These are phyloP conservation scores for Viola odorata DNA, from an alignment of 345 rosid genomes.

Conservation along the genomic window DNA sequence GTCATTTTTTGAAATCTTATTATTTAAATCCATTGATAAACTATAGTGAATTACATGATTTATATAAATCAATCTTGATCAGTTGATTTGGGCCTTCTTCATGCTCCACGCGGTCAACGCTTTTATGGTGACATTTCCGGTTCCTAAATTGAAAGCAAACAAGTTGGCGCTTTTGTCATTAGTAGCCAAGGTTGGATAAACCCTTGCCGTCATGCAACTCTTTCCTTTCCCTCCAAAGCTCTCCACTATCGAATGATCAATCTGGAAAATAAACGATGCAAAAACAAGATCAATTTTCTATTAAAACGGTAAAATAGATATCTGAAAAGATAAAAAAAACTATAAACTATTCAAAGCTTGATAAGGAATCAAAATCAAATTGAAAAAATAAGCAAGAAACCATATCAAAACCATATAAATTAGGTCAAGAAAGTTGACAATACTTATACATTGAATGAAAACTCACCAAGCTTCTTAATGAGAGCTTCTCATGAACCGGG, in stretches of 20 bases:
- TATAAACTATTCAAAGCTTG: too few species aligned
- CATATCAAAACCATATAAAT: background rate
- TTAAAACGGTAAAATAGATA: background rate
- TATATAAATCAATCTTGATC: background rate
- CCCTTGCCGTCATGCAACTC: constrained; percentile 60
- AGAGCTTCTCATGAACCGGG: constrained; percentile 35
- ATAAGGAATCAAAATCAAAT: too few species aligned
- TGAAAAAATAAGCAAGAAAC: background rate
- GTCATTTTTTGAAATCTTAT: too few species aligned
- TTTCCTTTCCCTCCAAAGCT: constrained; percentile 70
- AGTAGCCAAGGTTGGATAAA: constrained; percentile 53
- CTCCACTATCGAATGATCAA: constrained; percentile 77
- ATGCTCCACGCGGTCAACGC: constrained; percentile 67
- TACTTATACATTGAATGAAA: too few species aligned
- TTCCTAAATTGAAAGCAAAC: constrained; percentile 59
- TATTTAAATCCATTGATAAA: too few species aligned
- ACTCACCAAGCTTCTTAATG: constrained; percentile 63
- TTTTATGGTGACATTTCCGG: constrained; percentile 32
- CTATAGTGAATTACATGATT: too few species aligned
- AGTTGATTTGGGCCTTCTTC: constrained; percentile 42
- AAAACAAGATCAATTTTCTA: background rate
- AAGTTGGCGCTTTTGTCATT: constrained; percentile 28
- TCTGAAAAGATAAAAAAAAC: too few species aligned
- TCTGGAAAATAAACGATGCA: constrained; percentile 37
- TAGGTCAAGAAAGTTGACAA: too few species aligned